phyloP scores from a whole-genome alignment of 805 yeast species.

The Saccharomyces jurei region DNA sequence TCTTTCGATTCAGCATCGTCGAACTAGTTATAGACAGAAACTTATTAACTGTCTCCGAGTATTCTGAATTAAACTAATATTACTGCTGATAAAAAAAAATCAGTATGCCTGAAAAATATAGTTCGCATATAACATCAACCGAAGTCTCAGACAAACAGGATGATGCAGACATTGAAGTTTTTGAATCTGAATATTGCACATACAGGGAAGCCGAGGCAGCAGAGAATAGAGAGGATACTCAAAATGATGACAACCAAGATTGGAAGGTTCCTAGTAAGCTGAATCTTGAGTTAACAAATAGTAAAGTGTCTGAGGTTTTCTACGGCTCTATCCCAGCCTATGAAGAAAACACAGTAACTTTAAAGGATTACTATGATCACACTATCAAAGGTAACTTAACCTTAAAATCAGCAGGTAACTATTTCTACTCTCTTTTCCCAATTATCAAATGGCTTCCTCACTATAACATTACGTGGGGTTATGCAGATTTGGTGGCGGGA shows the following conservation, averaged over 20 bases:
- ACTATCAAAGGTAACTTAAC: conserved; percentile 23
- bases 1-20: background rate
- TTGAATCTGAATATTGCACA: background rate
- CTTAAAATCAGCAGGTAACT: conserved; percentile 33
- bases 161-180: background rate
- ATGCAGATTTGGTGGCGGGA: conserved; percentile 83
- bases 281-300: conserved; percentile 22
- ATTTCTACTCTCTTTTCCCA: conserved; percentile 65
- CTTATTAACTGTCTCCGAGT: background rate
- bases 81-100: background rate
- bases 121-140: background rate
- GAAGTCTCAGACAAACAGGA: background rate
- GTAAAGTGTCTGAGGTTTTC: background rate
- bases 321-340: conserved; percentile 8
- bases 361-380: conserved; percentile 20
- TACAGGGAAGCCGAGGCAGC: background rate
- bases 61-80: background rate
- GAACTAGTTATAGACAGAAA: no score
- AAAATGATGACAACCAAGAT: background rate
- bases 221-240: background rate
- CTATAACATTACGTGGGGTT: conserved; percentile 73
- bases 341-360: conserved; percentile 14
- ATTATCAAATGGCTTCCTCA: conserved; percentile 73
- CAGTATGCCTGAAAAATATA: background rate
- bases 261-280: background rate